Base-by-base conservation (phyloP, 2,329 filamentous ascomycete genomes). In the Tolypocladium tundrense region DNA sequence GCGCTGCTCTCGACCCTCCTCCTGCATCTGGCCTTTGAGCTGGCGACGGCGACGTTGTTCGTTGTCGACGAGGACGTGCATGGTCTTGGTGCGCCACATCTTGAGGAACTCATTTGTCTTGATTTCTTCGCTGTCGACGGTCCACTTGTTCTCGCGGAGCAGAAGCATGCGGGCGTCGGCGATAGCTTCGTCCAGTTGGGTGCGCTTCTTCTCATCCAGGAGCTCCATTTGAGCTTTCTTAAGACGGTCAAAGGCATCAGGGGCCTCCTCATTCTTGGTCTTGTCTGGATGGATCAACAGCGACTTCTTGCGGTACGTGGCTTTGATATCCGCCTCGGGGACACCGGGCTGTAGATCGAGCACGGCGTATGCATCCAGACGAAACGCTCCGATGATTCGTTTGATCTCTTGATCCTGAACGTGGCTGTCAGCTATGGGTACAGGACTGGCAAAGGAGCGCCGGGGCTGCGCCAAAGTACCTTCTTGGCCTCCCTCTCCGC, bases 201-300 rank as follows among this genome's bases (percentile, higher is more conserved):
- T 84, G 60, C 94, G 91, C 69, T 90, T 83, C 75, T 97, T 97
- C 77, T 97, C 93, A 72, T 99, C 94, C 78, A 96, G 88, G 5
- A 99, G 83, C 66, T 90, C 85, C 2, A 86, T 88, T 70, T 97
- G 91, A 0, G 94, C 94, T 75, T 97, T 97, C 69, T 96, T 96
- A 35, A 99, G 82, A 11, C 93, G 87, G 75, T 99, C 94, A 70
- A 99, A 99, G 63, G 94, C 94, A 67, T 97, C 94, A 4, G 94
- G 93, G 0, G 94, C 94, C 54, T 80, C 83, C 0, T 91, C 88
- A 70, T 99, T 97, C 68, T 86, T 86, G 58, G 94, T 97, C 74
- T 99, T 99, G 79, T 99, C 94, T 8, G 94, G 94, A 78, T 99
- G 94, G 77, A 99, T 97, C 54, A 99, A 86, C 58, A 99, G 87